Evolutionary conservation across 208 protist genomes (phyloP).

Genomic region (Acanthamoeba castellanii): DNA sequence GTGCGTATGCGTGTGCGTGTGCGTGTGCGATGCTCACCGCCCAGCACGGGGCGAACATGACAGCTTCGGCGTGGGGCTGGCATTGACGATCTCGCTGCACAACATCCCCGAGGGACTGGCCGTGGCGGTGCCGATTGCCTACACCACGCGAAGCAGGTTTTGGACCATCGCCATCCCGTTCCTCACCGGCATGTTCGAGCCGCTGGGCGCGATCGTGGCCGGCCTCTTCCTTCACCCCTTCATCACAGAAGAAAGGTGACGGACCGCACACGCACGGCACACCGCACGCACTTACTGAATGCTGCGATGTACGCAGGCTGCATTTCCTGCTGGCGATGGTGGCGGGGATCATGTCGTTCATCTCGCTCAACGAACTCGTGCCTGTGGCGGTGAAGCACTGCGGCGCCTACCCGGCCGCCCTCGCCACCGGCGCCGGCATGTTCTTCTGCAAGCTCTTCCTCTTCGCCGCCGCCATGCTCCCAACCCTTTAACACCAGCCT

Average conservation of each 20-base stretch:
- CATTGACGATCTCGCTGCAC: slow-evolving; percentile 80
- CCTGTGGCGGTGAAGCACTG: slow-evolving; percentile 76
- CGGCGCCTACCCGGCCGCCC: not conserved
- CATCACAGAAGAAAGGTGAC: not conserved
- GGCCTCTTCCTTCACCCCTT: slow-evolving; percentile 12
- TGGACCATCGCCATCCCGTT: slow-evolving; percentile 12
- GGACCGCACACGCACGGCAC: too few species aligned
- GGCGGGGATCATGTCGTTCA: slow-evolving; percentile 82
- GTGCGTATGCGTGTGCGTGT: not conserved
- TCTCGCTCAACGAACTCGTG: slow-evolving; percentile 77
- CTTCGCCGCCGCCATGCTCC: not conserved
- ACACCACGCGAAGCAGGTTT: slow-evolving; percentile 30
- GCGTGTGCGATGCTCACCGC: too few species aligned
- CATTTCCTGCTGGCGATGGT: slow-evolving; percentile 75
- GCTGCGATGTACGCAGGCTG: slow-evolving; percentile 56
- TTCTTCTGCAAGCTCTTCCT: not conserved
- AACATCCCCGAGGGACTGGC: slow-evolving; percentile 85
- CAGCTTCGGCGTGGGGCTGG: slow-evolving; percentile 69
- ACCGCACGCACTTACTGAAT: not conserved
- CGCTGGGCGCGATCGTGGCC: not conserved
- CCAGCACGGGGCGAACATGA: not conserved
- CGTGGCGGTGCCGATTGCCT: slow-evolving; percentile 66
- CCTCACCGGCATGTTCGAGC: not conserved
- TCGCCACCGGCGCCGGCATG: not conserved
- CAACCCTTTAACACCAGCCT: not conserved